Percentiles rank a stretch among this genome's conserved stretches.
phyloP scores from a whole-genome alignment of 2,329 filamentous ascomycete species.

The Colletotrichum tofieldiae region DNA sequence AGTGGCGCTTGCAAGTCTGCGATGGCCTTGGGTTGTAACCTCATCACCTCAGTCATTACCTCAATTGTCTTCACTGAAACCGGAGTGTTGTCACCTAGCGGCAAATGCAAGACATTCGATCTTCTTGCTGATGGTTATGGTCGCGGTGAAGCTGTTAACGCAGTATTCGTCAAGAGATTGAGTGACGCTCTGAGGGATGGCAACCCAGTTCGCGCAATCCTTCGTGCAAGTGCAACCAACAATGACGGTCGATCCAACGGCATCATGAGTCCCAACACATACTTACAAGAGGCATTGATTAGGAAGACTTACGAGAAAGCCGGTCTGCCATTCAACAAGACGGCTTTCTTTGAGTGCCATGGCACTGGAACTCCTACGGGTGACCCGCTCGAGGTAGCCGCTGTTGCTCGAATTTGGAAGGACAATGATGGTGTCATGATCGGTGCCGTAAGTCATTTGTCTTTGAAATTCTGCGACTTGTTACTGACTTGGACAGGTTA shows the following conservation, averaged over 20 bases:
- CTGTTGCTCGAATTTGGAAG: slow-evolving; percentile 48
- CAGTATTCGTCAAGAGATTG: slow-evolving; percentile 58
- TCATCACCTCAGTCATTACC: too few species aligned
- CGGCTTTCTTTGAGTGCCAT: slow-evolving; percentile 52
- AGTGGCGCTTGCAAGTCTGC: too few species aligned
- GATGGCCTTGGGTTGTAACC: too few species aligned
- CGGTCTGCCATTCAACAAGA: slow-evolving; percentile 28
- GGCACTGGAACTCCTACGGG: slow-evolving; percentile 58
- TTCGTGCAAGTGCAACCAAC: slow-evolving; percentile 51
- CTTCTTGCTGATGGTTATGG: slow-evolving; percentile 62
- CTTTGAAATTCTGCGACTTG: too few species aligned
- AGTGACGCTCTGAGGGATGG: slow-evolving; percentile 57
- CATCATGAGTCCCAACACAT: slow-evolving; percentile 56
- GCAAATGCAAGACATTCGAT: slow-evolving; percentile 54
- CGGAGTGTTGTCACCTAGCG: slow-evolving; percentile 46
- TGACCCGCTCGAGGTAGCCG: slow-evolving; percentile 55
- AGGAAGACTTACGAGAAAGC: slow-evolving; percentile 46
- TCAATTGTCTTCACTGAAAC: too few species aligned
- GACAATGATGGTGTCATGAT: slow-evolving; percentile 47
- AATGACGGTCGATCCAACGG: slow-evolving; percentile 55
- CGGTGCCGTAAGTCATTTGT: slow-evolving; percentile 46
- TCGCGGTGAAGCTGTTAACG: slow-evolving; percentile 55
- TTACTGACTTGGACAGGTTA: slow-evolving; percentile 45
- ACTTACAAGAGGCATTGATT: slow-evolving; percentile 50
- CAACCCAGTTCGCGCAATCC: slow-evolving; percentile 54